Conservation (phyloP, 106 monocot species). For the Dendrobium chrysotoxum region DNA sequence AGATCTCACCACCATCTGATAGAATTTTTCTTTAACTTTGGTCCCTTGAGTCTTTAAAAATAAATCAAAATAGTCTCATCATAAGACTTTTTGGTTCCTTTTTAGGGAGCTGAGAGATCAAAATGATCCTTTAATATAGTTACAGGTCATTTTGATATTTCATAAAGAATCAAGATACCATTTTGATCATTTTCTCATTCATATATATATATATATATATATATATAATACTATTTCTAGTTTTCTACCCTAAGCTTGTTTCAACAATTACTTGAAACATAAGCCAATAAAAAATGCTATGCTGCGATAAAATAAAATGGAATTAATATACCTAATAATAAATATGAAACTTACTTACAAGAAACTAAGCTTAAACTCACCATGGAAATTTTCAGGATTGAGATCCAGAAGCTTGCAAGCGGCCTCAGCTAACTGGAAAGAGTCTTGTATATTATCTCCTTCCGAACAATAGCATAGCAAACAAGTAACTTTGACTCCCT, state of each 20-base stretch:
- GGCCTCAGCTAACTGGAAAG: conserved; percentile 71
- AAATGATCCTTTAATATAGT: too few relatives aligned
- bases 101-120: too few relatives aligned
- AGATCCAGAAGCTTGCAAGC: conserved; percentile 58
- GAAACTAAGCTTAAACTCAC: conserved; percentile 23
- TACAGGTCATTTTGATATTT: too few relatives aligned
- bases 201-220: too few relatives aligned
- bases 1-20: too few relatives aligned
- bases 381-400: conserved; percentile 30
- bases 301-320: neutral
- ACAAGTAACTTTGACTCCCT: conserved; percentile 88
- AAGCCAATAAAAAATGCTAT: neutral
- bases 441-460: conserved; percentile 89
- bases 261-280: too few relatives aligned
- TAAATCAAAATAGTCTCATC: too few relatives aligned
- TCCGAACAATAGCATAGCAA: conserved; percentile 88
- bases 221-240: neutral
- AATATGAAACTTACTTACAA: neutral
- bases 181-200: too few relatives aligned
- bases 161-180: too few relatives aligned
- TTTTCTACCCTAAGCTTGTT: neutral
- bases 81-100: too few relatives aligned
- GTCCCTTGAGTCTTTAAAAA: neutral
- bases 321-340: neutral
- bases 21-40: too few relatives aligned